These are phyloP conservation scores for Fusarium oxysporum DNA, from an alignment of 2,329 filamentous ascomycete species.

Conservation along the genomic window DNA sequence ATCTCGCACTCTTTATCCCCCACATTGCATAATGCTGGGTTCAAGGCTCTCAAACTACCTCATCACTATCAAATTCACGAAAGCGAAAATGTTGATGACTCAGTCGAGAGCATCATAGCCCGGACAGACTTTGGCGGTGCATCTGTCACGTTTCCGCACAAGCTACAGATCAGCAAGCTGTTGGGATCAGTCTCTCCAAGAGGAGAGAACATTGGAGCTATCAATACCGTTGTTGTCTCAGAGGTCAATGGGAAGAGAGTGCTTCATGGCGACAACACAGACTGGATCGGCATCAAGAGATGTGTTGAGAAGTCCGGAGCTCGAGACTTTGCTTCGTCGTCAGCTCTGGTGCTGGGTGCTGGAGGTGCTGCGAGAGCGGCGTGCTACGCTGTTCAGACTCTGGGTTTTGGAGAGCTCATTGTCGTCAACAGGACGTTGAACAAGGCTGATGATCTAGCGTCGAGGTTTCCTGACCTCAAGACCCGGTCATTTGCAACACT, in stretches of 20 bases:
- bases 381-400: constrained; percentile 1
- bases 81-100: constrained; percentile 6
- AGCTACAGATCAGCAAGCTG: constrained; percentile 4
- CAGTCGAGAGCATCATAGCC: background rate
- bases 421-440: background rate
- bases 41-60: background rate
- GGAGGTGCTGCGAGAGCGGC: constrained; percentile 9
- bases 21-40: background rate
- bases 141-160: constrained; percentile 12
- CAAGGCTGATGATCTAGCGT: background rate
- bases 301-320: background rate
- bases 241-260: background rate
- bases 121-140: constrained; percentile 1
- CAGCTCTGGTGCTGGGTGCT: background rate
- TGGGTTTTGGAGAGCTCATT: background rate
- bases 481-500: background rate
- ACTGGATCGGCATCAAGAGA: constrained; percentile 12
- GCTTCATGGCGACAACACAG: background rate
- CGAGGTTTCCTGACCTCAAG: background rate
- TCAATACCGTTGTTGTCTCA: constrained; percentile 2
- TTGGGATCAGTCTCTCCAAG: background rate
- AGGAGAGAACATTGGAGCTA: background rate
- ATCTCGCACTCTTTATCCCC: constrained; percentile 12
- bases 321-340: background rate
- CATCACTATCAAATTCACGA: constrained; percentile 18